Evolutionary conservation across 768 basidiomycete genomes (phyloP), one percentile per base, ranked within the genome.

Genomic region (Sutorius australiensis): DNA sequence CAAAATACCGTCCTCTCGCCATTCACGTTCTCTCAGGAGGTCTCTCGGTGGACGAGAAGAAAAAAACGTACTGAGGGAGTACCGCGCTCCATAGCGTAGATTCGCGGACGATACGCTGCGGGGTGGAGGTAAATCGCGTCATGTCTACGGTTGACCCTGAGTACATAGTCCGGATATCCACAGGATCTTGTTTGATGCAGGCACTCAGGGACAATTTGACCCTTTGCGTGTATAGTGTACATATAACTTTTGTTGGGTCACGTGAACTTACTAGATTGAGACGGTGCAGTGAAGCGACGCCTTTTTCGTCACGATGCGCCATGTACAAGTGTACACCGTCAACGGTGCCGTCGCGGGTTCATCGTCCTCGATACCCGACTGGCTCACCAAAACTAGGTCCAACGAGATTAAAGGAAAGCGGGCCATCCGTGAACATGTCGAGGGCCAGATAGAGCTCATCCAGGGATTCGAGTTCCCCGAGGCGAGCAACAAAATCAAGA

Each of bases 381-480:
- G 94, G 94, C 81, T 97, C 42, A 88, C 81, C 3, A 78, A 81
- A 37, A 87, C 88, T 64, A 81, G 90, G 39, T 77, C 80, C 0
- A 56, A 75, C 6, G 76, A 77, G 28, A 79, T 82, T 56, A 67
- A 58, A 48, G 79, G 78, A 17, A 90, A 89, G 67, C 78, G 83
- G 34, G 81, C 80, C 0, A 61, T 75, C 3, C 77, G 81, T 55
- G 91, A 93, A 61, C 87, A 89, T 48, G 73, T 90, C 36, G 84
- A 95, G 64, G 89, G 90, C 2, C 83, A 87, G 28, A 82, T 97
- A 61, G 91, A 95, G 67, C 87, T 95, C 59, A 86, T 94, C 46
- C 93, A 99, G 65, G 89, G 94, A 52, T 97, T 98, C 69, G 92
- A 95, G 64, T 98, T 99, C 61, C 95, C 97, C 8, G 94, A 98